Evolutionary conservation across 768 basidiomycete genomes (phyloP), one percentile per base, ranked within the genome.

Genomic region (Tulasnella calospora): DNA sequence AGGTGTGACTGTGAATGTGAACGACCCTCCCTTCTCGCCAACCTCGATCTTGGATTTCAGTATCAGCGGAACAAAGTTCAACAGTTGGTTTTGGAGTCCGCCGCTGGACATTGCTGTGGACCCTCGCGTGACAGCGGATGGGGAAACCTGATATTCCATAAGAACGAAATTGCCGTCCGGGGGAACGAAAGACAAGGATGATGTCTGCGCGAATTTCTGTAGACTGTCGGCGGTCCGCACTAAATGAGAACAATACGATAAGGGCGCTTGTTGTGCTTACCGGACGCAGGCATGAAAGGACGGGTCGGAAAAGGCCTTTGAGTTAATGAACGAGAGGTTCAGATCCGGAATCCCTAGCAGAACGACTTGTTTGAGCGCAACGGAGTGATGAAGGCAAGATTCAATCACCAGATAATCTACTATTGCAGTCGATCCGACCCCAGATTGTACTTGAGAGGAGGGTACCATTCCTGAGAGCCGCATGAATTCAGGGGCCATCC

Each of bases 251-350:
- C 55, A 71, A 38, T 73, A 44, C 33, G 76, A 21, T 73, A 69
- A 71, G 76, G 33, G 2, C 51, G 15, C 8, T 10, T 15, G 7
- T 67, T 4, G 33, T 2, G 83, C 89, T 78, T 83, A 94, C 94
- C 96, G 89, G 77, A 99, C 91, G 83, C 95, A 98, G 40, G 96
- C 90, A 83, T 99, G 97, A 84, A 99, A 97, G 1, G 93, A 90
- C 80, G 92, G 92, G 81, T 96, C 94, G 1, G 86, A 86, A 81
- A 96, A 85, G 40, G 90, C 88, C 81, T 89, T 89, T 0, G 93
- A 88, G 83, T 94, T 95, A 9, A 89, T 87, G 83, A 97, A 93
- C 19, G 88, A 90, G 78, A 97, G 83, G 1, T 91, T 86, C 75
- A 96, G 88, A 82, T 98, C 96, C n/a, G 96, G 96, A 67, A 92